Evolutionary conservation across 345 rosid genomes (phyloP).

Genomic region (Eucalyptus marginata): DNA sequence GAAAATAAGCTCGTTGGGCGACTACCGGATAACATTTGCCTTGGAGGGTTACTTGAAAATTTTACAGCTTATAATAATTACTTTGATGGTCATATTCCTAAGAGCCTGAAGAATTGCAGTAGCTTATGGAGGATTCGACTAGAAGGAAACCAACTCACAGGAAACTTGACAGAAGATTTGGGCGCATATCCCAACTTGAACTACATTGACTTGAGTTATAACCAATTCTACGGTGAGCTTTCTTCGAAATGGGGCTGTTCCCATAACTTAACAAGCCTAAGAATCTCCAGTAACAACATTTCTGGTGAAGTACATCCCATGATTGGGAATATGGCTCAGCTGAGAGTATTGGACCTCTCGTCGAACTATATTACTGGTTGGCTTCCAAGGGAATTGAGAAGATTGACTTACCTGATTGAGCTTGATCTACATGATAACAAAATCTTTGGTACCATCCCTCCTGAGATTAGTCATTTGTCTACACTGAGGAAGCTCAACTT

Average conservation of each 20-base stretch:
- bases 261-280: not conserved
- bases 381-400: not conserved
- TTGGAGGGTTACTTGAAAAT: not conserved
- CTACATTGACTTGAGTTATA: not conserved
- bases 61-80: not conserved
- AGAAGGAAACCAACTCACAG: conserved; percentile 6
- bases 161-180: not conserved
- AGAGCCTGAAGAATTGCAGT: conserved; percentile 6
- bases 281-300: not conserved
- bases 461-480: not conserved
- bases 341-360: not conserved
- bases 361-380: not conserved
- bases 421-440: not conserved
- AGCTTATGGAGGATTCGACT: conserved; percentile 1
- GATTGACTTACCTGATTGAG: not conserved
- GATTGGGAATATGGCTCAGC: not conserved
- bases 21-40: not conserved
- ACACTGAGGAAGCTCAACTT: not conserved
- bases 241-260: not conserved
- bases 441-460: conserved; percentile 6
- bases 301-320: not conserved
- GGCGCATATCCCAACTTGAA: not conserved
- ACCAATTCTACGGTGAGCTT: not conserved
- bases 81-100: conserved; percentile 1
- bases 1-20: not conserved